Percentiles rank a stretch among this genome's conserved stretches.
Evolutionary conservation across 2,329 filamentous ascomycete species (phyloP).

Genomic region (Magnaporthales sp.): DNA sequence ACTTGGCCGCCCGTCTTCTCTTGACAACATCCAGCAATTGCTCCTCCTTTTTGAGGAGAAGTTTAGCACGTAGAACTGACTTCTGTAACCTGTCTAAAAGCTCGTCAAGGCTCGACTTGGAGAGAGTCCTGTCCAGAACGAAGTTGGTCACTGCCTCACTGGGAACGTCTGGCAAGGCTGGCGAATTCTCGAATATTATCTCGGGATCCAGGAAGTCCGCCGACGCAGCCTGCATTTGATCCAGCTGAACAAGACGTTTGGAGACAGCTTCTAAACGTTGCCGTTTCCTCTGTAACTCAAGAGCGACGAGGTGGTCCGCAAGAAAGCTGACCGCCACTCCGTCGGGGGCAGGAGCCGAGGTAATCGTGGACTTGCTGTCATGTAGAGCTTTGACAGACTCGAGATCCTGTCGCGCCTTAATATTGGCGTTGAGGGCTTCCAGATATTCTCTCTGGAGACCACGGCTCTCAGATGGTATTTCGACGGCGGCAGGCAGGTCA

Average conservation of each 20-base stretch:
- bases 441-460: conserved; percentile 47
- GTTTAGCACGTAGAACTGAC: conserved; percentile 47
- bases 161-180: conserved; percentile 40
- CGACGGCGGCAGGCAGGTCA: conserved; percentile 26
- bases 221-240: conserved; percentile 41
- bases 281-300: conserved; percentile 43
- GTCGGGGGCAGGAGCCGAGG: conserved; percentile 8
- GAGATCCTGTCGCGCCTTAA: conserved; percentile 33
- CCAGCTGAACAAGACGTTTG: conserved; percentile 39
- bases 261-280: conserved; percentile 41
- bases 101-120: conserved; percentile 33
- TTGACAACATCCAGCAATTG: conserved; percentile 41
- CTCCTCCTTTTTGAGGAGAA: conserved; percentile 48
- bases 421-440: conserved; percentile 42
- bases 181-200: conserved; percentile 34
- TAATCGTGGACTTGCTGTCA: not conserved
- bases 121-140: conserved; percentile 26
- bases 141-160: conserved; percentile 41
- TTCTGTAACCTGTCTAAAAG: conserved; percentile 47
- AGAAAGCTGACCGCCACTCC: conserved; percentile 20
- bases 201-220: conserved; percentile 40
- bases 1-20: conserved; percentile 12
- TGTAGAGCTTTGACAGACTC: not conserved
- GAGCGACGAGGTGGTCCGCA: conserved; percentile 40
- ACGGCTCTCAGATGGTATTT: conserved; percentile 24